Conservation (phyloP, 2,329 filamentous ascomycete species). For the Cytospora mali region DNA sequence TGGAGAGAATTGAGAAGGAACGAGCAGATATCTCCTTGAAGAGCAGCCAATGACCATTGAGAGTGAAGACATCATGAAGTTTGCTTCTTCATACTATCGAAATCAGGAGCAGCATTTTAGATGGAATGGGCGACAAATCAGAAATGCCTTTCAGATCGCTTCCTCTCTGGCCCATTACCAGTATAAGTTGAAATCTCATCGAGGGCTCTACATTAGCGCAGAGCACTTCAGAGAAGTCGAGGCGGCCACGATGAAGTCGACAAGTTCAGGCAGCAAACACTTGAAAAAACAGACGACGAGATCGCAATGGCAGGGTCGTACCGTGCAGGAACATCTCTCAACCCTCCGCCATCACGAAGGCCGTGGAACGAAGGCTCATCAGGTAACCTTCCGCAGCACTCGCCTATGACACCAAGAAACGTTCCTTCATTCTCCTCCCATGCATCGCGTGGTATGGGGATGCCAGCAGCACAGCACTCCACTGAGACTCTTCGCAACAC, state of each 20-base stretch:
- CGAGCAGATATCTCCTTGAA: constrained; percentile 5
- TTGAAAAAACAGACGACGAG: background rate
- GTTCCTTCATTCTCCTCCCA: too few relatives aligned
- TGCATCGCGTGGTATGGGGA: too few relatives aligned
- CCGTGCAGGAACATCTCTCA: too few relatives aligned
- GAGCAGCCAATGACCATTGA: constrained; percentile 20
- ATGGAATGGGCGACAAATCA: constrained; percentile 41
- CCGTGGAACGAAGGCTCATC: too few relatives aligned
- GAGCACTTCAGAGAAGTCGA: constrained; percentile 10
- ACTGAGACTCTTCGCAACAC: too few relatives aligned
- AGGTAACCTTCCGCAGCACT: too few relatives aligned
- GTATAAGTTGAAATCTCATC: background rate
- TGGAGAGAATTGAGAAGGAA: constrained; percentile 5
- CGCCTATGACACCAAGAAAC: too few relatives aligned
- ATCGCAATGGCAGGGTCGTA: background rate
- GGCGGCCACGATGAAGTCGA: constrained; percentile 7
- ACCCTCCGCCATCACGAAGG: too few relatives aligned
- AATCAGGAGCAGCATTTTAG: constrained; percentile 19
- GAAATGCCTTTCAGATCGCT: constrained; percentile 40
- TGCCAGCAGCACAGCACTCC: too few relatives aligned
- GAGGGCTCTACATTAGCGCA: constrained; percentile 26
- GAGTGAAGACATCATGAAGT: constrained; percentile 3
- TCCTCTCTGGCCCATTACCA: constrained; percentile 9
- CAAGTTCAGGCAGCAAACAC: background rate
- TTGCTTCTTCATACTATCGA: constrained; percentile 5